Evolutionary conservation across 495 filamentous ascomycete species (phyloP).

Genomic region (Aspergillus asperescens): DNA sequence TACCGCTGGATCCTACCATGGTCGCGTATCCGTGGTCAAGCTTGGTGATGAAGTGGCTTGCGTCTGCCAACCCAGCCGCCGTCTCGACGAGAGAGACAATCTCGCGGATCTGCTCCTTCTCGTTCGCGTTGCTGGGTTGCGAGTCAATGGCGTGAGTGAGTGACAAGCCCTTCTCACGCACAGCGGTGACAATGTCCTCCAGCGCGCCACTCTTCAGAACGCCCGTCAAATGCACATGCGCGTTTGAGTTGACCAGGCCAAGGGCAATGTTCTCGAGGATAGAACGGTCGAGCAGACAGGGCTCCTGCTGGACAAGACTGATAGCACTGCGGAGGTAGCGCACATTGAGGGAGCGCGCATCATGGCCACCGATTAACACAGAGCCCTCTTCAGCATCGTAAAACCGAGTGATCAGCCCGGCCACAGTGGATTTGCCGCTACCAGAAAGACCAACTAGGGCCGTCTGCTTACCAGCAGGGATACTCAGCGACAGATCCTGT

Average conservation of each 20-base stretch:
- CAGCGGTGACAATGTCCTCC: constrained; percentile 22
- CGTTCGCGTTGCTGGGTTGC: background rate
- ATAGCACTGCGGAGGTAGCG: constrained; percentile 52
- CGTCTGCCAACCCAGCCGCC: constrained; percentile 37
- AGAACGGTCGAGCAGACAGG: constrained; percentile 56
- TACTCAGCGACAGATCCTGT: constrained; percentile 41
- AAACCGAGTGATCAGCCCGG: constrained; percentile 51
- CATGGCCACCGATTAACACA: constrained; percentile 46
- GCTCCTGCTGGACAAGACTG: constrained; percentile 62
- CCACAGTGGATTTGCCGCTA: constrained; percentile 63
- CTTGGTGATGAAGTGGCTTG: constrained; percentile 38
- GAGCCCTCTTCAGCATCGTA: constrained; percentile 37
- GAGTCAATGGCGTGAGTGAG: constrained; percentile 3
- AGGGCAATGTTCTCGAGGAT: constrained; percentile 64
- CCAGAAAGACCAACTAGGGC: constrained; percentile 67
- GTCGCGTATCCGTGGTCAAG: constrained; percentile 48
- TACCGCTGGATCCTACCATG: constrained; percentile 47
- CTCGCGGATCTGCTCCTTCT: constrained; percentile 19
- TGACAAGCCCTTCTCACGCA: constrained; percentile 25
- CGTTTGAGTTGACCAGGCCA: constrained; percentile 53
- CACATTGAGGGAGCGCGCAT: constrained; percentile 51
- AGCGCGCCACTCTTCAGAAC: constrained; percentile 29
- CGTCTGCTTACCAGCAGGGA: constrained; percentile 54
- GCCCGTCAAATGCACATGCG: constrained; percentile 30
- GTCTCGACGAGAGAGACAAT: constrained; percentile 36